These are phyloP conservation scores for Mycothermus thermophilus DNA, from an alignment of 495 filamentous ascomycete genomes.

Conservation along the genomic window DNA sequence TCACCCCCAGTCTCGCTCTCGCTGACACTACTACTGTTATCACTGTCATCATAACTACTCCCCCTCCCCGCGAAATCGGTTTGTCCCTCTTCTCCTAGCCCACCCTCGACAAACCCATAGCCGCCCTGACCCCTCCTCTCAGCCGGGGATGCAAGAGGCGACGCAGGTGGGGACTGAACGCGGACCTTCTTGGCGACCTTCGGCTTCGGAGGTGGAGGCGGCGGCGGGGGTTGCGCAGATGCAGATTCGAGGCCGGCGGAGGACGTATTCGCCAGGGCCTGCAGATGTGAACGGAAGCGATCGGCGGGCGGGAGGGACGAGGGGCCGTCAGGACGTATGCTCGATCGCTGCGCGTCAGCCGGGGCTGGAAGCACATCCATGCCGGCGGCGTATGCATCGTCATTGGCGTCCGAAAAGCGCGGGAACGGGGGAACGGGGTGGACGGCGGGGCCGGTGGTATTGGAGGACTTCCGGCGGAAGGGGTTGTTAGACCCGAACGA, in stretches of 20 bases:
- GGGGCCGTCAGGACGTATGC: constrained; percentile 5
- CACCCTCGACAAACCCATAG: background rate
- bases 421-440: constrained; percentile 10
- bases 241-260: background rate
- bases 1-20: no score
- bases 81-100: constrained; percentile 7
- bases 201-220: constrained; percentile 23
- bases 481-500: constrained; percentile 34
- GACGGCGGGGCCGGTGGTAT: constrained; percentile 7
- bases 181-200: constrained; percentile 42
- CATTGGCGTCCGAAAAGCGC: background rate
- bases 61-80: background rate
- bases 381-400: no score
- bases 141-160: constrained; percentile 33
- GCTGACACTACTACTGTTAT: constrained; percentile 12
- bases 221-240: constrained; percentile 6
- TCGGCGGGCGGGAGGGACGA: constrained; percentile 17
- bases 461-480: constrained; percentile 28
- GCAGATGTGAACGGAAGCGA: constrained; percentile 17
- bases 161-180: constrained; percentile 42
- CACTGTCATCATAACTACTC: constrained; percentile 9
- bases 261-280: constrained; percentile 13
- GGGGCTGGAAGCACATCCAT: background rate
- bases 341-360: constrained; percentile 6
- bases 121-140: no score